Evolutionary conservation across 2,329 filamentous ascomycete genomes (phyloP).

Genomic region (Aureobasidium lini): DNA sequence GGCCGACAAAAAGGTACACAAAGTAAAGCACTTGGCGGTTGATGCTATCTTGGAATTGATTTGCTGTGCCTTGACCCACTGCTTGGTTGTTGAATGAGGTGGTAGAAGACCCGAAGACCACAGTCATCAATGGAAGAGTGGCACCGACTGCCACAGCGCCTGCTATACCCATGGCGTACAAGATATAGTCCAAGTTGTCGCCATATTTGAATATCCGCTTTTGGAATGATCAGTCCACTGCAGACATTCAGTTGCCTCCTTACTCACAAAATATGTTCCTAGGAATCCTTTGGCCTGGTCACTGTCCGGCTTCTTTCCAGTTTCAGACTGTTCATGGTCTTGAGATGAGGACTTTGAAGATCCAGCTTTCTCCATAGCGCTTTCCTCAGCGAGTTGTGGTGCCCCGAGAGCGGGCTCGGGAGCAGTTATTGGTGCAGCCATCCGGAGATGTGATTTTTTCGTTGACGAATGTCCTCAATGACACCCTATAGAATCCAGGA

Average conservation of each 20-base stretch:
- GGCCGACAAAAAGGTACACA: conserved; percentile 56
- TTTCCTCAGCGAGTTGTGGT: neutral
- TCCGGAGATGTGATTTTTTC: neutral
- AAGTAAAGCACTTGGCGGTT: conserved; percentile 51
- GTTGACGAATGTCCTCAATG: neutral
- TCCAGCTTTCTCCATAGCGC: neutral
- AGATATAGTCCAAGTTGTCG: conserved; percentile 21
- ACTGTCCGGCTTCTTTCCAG: neutral
- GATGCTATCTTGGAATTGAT: neutral
- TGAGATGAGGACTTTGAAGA: neutral
- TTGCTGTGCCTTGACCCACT: neutral
- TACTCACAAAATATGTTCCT: neutral
- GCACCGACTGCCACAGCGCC: conserved; percentile 38
- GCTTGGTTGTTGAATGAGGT: conserved; percentile 32
- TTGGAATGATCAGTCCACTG: neutral
- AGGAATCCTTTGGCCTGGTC: neutral
- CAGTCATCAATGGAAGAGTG: conserved; percentile 41
- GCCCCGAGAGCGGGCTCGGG: neutral
- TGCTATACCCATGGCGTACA: conserved; percentile 24
- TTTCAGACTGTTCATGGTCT: neutral
- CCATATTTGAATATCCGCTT: conserved; percentile 27
- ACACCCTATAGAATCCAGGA: neutral
- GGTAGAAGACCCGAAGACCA: conserved; percentile 47
- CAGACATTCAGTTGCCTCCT: neutral
- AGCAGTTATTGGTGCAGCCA: neutral